These are phyloP conservation scores for Naganishia randhawae DNA, from an alignment of 768 basidiomycete genomes.

Conservation along the genomic window DNA sequence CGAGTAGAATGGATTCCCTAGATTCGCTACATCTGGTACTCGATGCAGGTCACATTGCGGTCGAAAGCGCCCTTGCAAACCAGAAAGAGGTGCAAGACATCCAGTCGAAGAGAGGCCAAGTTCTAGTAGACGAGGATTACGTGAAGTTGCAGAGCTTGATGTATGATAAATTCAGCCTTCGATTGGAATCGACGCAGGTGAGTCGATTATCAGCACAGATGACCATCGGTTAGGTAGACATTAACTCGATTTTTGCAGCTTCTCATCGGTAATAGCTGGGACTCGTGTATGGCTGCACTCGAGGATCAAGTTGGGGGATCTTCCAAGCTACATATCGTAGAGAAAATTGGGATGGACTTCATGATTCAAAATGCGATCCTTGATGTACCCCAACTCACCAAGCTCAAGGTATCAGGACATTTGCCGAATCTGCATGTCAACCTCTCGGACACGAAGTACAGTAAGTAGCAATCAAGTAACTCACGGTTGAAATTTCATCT, in stretches of 20 bases:
- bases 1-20: constrained; percentile 66
- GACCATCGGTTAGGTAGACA: background rate
- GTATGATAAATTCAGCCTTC: constrained; percentile 86
- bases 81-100: constrained; percentile 74
- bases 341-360: constrained; percentile 84
- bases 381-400: constrained; percentile 70
- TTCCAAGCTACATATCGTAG: constrained; percentile 73
- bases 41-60: constrained; percentile 93
- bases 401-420: constrained; percentile 85
- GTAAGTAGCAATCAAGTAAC: no score
- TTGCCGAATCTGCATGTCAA: constrained; percentile 85
- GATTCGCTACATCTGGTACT: constrained; percentile 81
- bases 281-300: constrained; percentile 76
- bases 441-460: constrained; percentile 52
- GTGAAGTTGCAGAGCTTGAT: constrained; percentile 79
- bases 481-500: constrained; percentile 3
- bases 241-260: constrained; percentile 60
- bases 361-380: constrained; percentile 90
- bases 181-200: constrained; percentile 85
- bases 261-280: constrained; percentile 76
- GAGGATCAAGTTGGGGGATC: constrained; percentile 56
- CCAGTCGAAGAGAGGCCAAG: constrained; percentile 73
- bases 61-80: constrained; percentile 82
- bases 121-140: constrained; percentile 84
- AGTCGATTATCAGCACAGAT: constrained; percentile 23